These are phyloP conservation scores for Perkinsus marinus DNA, from an alignment of 169 alveolate species.

Conservation along the genomic window DNA sequence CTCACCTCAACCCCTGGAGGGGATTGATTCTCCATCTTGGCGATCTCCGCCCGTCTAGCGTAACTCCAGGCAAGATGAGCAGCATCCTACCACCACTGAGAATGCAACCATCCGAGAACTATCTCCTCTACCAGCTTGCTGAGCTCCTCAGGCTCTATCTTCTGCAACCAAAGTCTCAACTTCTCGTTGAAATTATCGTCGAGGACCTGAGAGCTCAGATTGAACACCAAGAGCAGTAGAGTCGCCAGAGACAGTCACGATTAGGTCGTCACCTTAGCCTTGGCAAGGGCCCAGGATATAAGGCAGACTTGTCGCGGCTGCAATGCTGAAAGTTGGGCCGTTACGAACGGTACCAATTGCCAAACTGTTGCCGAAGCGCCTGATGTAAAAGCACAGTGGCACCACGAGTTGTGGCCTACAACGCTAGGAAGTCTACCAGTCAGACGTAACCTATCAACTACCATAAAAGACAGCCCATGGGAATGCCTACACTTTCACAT, in stretches of 20 bases:
- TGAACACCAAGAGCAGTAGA: too few species aligned
- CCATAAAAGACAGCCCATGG: too few species aligned
- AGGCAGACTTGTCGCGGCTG: neutral
- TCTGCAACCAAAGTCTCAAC: neutral
- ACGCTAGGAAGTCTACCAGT: too few species aligned
- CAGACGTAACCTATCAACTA: too few species aligned
- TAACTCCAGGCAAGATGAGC: neutral
- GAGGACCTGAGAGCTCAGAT: neutral
- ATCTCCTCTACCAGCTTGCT: neutral
- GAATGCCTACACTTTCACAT: too few species aligned
- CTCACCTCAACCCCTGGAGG: neutral
- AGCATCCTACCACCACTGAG: neutral
- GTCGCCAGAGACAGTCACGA: neutral
- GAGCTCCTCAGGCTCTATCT: neutral
- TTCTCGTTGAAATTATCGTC: neutral
- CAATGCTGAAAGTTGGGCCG: neutral
- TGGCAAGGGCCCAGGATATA: neutral
- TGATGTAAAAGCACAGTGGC: neutral
- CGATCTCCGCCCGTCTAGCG: neutral
- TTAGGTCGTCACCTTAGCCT: neutral
- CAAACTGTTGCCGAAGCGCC: neutral
- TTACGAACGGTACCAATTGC: neutral
- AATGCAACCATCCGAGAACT: neutral
- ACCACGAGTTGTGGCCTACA: too few species aligned
- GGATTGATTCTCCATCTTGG: neutral